Evolutionary conservation across 257 asterid species (phyloP).

Genomic region (Petrea volubilis): DNA sequence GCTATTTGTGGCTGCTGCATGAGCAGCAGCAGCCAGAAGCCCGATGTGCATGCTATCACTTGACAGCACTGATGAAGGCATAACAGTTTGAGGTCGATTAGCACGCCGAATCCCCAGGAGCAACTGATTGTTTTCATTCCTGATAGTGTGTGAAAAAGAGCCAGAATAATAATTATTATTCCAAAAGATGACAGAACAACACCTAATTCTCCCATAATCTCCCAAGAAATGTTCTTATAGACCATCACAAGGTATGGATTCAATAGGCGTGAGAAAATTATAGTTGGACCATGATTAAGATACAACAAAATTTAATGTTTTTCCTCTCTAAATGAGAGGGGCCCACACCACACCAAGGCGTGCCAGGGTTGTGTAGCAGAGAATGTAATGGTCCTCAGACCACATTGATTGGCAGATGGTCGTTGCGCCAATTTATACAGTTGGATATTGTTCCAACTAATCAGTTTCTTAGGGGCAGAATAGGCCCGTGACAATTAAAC

Average conservation of each 20-base stretch:
- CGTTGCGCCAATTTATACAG: no score
- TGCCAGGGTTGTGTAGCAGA: no score
- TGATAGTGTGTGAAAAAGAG: slow-evolving; percentile 24
- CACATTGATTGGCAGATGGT: no score
- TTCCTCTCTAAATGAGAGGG: no score
- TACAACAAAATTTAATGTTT: no score
- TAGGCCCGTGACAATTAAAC: no score
- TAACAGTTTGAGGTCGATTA: slow-evolving; percentile 78
- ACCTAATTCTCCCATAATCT: neutral
- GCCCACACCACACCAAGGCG: no score
- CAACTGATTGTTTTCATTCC: slow-evolving; percentile 88
- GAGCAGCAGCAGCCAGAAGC: slow-evolving; percentile 98
- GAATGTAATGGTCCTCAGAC: no score
- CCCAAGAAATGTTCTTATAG: neutral
- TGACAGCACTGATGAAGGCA: slow-evolving; percentile 92
- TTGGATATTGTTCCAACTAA: neutral
- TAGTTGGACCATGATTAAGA: no score
- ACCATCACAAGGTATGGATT: neutral
- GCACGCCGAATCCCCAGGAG: slow-evolving; percentile 90
- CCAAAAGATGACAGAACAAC: neutral
- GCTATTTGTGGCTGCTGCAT: slow-evolving; percentile 90
- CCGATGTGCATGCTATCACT: slow-evolving; percentile 99
- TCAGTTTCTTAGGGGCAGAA: no score
- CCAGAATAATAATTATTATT: neutral
- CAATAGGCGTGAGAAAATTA: neutral